Evolutionary conservation across 768 basidiomycete species (phyloP).

Genomic region (Gyrodon lividus): DNA sequence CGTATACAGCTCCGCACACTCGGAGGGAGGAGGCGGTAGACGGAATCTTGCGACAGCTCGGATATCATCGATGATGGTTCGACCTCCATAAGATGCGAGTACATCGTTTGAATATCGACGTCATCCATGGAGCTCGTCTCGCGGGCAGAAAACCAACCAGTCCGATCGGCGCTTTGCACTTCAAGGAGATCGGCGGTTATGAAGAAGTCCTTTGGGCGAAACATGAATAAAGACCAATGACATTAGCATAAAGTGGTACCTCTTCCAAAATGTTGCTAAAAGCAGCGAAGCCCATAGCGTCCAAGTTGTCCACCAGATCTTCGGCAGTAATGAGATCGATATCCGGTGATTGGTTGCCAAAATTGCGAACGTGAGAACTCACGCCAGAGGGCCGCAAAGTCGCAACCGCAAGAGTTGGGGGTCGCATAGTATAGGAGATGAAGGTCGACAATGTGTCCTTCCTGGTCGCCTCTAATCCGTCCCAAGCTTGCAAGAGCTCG

Average conservation of each 20-base stretch:
- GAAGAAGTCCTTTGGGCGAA: constrained; percentile 62
- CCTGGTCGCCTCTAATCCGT: constrained; percentile 42
- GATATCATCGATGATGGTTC: constrained; percentile 72
- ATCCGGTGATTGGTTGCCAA: constrained; percentile 52
- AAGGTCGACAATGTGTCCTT: constrained; percentile 46
- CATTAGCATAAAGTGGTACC: constrained; percentile 37
- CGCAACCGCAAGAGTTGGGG: constrained; percentile 36
- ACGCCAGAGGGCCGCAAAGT: constrained; percentile 20
- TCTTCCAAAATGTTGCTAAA: constrained; percentile 78
- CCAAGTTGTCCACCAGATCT: constrained; percentile 74
- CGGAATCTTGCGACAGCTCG: constrained; percentile 63
- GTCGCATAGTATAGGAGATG: constrained; percentile 58
- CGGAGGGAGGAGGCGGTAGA: constrained; percentile 76
- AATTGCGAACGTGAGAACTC: constrained; percentile 15
- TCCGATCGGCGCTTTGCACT: constrained; percentile 74
- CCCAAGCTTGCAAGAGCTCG: constrained; percentile 48
- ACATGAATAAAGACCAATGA: constrained; percentile 6
- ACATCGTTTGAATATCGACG: constrained; percentile 78
- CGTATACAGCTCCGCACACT: constrained; percentile 74
- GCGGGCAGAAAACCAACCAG: constrained; percentile 68
- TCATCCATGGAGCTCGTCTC: constrained; percentile 58
- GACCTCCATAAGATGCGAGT: constrained; percentile 68
- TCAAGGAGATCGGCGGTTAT: constrained; percentile 77
- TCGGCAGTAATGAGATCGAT: constrained; percentile 63
- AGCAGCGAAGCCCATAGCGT: constrained; percentile 72